Evolutionary conservation across 2,329 filamentous ascomycete genomes (phyloP).

Genomic region (Ophiostoma angusticollis): DNA sequence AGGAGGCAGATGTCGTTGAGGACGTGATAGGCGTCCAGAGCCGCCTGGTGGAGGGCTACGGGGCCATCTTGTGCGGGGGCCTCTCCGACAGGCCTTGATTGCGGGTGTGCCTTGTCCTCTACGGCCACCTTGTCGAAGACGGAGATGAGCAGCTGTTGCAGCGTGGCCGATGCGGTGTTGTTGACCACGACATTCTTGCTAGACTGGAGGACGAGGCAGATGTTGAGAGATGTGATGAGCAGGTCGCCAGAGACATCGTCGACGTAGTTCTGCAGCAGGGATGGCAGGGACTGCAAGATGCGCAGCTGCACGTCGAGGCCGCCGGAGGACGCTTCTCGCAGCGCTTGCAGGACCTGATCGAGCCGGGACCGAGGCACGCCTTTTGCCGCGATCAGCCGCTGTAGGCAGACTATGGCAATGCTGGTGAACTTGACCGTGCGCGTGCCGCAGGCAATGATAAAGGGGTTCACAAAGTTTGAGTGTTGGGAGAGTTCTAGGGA

Average conservation of each 20-base stretch:
- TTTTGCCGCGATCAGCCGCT: constrained; percentile 71
- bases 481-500: constrained; percentile 67
- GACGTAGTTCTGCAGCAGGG: constrained; percentile 81
- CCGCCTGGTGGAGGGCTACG: constrained; percentile 58
- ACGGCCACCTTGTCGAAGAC: constrained; percentile 82
- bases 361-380: constrained; percentile 69
- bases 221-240: constrained; percentile 70
- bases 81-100: constrained; percentile 48
- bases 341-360: constrained; percentile 74
- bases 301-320: constrained; percentile 86
- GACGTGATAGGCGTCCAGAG: constrained; percentile 74
- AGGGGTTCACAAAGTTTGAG: constrained; percentile 79
- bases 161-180: constrained; percentile 88
- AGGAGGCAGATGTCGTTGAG: constrained; percentile 84
- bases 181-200: constrained; percentile 91
- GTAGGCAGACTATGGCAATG: constrained; percentile 78
- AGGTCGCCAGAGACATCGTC: constrained; percentile 68
- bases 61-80: constrained; percentile 52
- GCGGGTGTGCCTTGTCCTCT: constrained; percentile 50
- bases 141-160: constrained; percentile 84
- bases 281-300: constrained; percentile 82
- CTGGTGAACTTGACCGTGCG: constrained; percentile 82
- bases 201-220: constrained; percentile 81
- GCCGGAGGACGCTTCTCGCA: constrained; percentile 73
- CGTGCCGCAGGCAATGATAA: constrained; percentile 82